phyloP scores from a whole-genome alignment of 306 rosid species.

The Inga leiocalycina region DNA sequence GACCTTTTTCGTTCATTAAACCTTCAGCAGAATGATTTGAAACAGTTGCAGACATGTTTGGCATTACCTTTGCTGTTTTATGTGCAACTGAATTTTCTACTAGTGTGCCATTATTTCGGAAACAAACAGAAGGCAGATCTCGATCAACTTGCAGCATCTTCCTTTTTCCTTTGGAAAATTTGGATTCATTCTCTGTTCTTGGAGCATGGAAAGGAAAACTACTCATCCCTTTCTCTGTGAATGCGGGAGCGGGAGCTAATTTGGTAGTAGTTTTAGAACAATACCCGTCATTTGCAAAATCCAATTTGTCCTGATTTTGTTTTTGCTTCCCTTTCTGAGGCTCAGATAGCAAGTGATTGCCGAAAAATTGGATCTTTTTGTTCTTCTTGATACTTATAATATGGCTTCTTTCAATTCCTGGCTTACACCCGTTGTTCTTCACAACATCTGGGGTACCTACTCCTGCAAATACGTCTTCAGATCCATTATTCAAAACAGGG shows the following conservation, averaged over 20 bases:
- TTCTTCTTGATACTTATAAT: conserved; percentile 58
- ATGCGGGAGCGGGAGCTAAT: conserved; percentile 42
- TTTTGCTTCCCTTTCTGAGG: conserved; percentile 43
- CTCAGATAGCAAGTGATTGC: conserved; percentile 45
- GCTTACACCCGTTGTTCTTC: conserved; percentile 47
- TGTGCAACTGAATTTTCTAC: conserved; percentile 38
- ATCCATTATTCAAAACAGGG: conserved; percentile 33
- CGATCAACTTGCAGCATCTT: conserved; percentile 55
- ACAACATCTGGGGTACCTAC: conserved; percentile 39
- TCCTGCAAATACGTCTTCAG: conserved; percentile 46
- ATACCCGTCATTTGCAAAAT: conserved; percentile 37
- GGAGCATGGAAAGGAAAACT: conserved; percentile 43
- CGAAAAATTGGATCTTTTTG: conserved; percentile 50
- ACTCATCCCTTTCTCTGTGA: conserved; percentile 44
- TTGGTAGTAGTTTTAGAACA: conserved; percentile 39
- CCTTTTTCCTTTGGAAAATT: conserved; percentile 56
- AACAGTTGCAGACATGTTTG: conserved; percentile 39
- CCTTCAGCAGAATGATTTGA: conserved; percentile 52
- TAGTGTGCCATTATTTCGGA: conserved; percentile 46
- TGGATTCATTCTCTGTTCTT: conserved; percentile 54
- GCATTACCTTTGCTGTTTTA: conserved; percentile 52
- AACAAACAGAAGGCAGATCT: conserved; percentile 43
- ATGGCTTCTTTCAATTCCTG: conserved; percentile 50
- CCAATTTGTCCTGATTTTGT: conserved; percentile 42
- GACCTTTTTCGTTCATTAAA: conserved; percentile 46